Conservation (phyloP, 805 yeast species). For the Metschnikowia matae region DNA sequence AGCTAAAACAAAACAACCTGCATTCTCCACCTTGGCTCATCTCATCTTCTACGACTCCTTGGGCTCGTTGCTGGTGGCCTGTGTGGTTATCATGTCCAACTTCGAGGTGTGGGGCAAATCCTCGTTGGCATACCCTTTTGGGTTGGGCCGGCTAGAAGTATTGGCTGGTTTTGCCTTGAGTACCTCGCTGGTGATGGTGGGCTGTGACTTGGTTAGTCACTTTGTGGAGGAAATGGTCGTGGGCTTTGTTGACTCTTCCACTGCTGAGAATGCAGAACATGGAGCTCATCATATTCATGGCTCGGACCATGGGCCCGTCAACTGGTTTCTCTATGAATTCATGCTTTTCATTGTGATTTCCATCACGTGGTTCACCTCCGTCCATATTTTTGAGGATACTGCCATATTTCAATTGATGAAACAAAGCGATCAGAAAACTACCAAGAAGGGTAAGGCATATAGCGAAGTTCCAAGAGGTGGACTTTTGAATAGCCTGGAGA, state of each 20-base stretch:
- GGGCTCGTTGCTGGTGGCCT: slow-evolving; percentile 63
- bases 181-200: slow-evolving; percentile 83
- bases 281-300: slow-evolving; percentile 41
- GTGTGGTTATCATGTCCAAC: slow-evolving; percentile 79
- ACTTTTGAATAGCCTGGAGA: neutral
- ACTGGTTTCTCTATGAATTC: slow-evolving; percentile 30
- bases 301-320: slow-evolving; percentile 14
- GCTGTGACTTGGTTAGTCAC: slow-evolving; percentile 84
- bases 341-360: slow-evolving; percentile 20
- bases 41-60: slow-evolving; percentile 81
- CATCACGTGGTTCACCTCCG: slow-evolving; percentile 31
- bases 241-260: slow-evolving; percentile 28
- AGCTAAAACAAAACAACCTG: slow-evolving; percentile 49
- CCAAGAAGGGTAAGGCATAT: neutral
- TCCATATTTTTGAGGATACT: slow-evolving; percentile 30
- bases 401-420: slow-evolving; percentile 32
- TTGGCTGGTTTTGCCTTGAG: slow-evolving; percentile 83
- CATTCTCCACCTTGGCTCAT: slow-evolving; percentile 78
- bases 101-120: slow-evolving; percentile 88
- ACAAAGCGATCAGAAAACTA: neutral
- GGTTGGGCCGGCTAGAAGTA: slow-evolving; percentile 87
- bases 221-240: slow-evolving; percentile 67
- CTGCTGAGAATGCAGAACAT: slow-evolving; percentile 22
- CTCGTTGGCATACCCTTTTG: slow-evolving; percentile 85
- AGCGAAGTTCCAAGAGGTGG: neutral